A percentile compares a stretch with the other conserved stretches of the same genome.
Conservation (phyloP, 106 monocot genomes). For the Gastrodia elata region DNA sequence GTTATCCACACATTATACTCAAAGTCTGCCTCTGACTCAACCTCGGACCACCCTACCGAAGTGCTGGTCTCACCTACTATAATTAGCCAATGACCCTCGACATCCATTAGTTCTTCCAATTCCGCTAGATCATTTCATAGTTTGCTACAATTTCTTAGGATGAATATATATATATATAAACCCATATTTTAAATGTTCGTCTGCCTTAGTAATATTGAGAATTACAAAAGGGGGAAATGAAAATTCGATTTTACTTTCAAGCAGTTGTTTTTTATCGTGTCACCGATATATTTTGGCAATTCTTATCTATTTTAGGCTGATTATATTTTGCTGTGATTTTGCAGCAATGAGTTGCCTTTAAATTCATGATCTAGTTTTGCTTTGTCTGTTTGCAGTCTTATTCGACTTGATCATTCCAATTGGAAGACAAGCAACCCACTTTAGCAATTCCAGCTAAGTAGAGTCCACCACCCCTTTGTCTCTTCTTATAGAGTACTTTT, state of each 20-base stretch:
- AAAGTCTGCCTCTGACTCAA: too few species aligned
- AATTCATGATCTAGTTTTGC: neutral
- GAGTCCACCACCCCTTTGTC: slow-evolving; percentile 75
- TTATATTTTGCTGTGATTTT: neutral
- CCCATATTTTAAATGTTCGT: neutral
- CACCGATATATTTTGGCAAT: neutral
- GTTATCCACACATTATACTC: too few species aligned
- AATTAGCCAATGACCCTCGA: too few species aligned
- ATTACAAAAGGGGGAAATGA: neutral
- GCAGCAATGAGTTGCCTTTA: neutral
- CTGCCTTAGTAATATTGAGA: neutral
- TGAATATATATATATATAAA: too few species aligned
- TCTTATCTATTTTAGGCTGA: neutral
- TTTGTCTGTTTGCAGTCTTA: slow-evolving; percentile 44
- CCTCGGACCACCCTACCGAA: too few species aligned
- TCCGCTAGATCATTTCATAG: too few species aligned
- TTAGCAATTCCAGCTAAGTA: slow-evolving; percentile 60
- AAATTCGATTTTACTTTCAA: neutral
- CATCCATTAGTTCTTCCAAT: too few species aligned
- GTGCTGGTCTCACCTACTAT: too few species aligned
- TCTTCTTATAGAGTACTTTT: slow-evolving; percentile 83
- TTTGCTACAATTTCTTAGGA: too few species aligned
- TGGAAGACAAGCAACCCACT: slow-evolving; percentile 72
- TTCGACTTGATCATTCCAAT: slow-evolving; percentile 84
- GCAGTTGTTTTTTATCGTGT: neutral